phyloP scores from a whole-genome alignment of 73 alveolate genomes.

The Effrenium voratum region DNA sequence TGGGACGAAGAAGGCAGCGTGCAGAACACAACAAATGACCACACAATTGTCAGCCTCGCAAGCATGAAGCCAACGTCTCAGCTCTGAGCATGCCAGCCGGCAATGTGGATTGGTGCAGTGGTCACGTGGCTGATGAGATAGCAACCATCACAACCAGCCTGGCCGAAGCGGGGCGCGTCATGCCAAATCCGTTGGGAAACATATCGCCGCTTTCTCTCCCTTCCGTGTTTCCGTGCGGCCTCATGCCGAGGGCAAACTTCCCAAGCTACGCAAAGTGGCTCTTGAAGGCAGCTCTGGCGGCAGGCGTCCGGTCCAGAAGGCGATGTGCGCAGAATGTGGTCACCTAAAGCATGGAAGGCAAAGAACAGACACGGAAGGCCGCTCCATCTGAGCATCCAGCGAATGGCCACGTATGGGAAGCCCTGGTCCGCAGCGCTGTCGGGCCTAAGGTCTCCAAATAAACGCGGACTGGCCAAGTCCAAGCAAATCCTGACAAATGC shows the following conservation, averaged over 20 bases:
- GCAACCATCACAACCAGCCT: slow-evolving; percentile 93
- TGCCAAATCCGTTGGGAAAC: background rate
- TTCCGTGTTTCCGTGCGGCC: slow-evolving; percentile 7
- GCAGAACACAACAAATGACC: background rate
- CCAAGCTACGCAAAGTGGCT: slow-evolving; percentile 50
- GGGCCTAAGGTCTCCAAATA: background rate
- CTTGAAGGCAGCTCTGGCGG: slow-evolving; percentile 17
- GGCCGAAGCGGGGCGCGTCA: background rate
- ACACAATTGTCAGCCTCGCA: background rate
- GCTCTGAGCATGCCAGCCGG: slow-evolving; percentile 72
- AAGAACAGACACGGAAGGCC: background rate
- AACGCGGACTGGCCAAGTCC: background rate
- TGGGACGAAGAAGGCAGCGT: background rate
- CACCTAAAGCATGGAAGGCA: background rate
- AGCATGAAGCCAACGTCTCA: background rate
- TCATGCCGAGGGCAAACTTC: slow-evolving; percentile 45
- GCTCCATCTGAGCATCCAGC: background rate
- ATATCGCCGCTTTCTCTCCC: background rate
- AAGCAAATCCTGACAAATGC: background rate
- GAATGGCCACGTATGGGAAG: slow-evolving; percentile 48
- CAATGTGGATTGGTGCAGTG: slow-evolving; percentile 7
- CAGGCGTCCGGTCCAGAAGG: slow-evolving; percentile 8
- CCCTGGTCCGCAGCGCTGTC: slow-evolving; percentile 39
- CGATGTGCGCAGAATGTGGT: slow-evolving; percentile 19
- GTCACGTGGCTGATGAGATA: slow-evolving; percentile 49